Evolutionary conservation across 257 asterid genomes (phyloP).

Genomic region (Nicotiana paniculata): DNA sequence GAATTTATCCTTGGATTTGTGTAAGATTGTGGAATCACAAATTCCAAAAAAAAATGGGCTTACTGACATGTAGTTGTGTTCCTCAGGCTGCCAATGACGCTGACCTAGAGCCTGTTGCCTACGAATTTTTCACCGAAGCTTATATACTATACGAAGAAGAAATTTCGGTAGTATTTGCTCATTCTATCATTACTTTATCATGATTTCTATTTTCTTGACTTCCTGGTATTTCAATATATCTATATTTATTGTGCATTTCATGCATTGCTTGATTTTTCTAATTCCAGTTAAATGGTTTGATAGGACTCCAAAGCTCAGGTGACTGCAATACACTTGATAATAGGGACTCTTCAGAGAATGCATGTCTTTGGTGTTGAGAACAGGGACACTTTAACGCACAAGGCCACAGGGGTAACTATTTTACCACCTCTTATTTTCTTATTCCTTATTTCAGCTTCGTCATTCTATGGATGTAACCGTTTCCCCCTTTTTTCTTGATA

Average conservation of each 20-base stretch:
- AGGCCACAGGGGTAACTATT: constrained; percentile 87
- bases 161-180: constrained; percentile 58
- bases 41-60: neutral
- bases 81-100: constrained; percentile 92
- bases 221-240: constrained; percentile 3
- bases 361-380: constrained; percentile 91
- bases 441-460: neutral
- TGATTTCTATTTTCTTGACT: neutral
- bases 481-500: constrained; percentile 11
- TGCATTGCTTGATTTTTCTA: neutral
- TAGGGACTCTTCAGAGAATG: constrained; percentile 98
- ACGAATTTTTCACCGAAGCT: constrained; percentile 97
- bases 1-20: constrained; percentile 6
- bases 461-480: constrained; percentile 7
- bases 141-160: constrained; percentile 96
- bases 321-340: constrained; percentile 77
- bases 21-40: neutral
- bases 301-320: constrained; percentile 97
- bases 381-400: constrained; percentile 95
- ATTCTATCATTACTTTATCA: neutral
- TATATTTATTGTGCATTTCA: constrained; percentile 7
- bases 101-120: constrained; percentile 96
- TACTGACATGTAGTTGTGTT: constrained; percentile 19
- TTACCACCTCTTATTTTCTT: neutral
- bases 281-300: constrained; percentile 16